A percentile compares a stretch with the other conserved stretches of the same genome.
Conservation (phyloP, 176 grass and related monocot species). For the Avena insularis region DNA sequence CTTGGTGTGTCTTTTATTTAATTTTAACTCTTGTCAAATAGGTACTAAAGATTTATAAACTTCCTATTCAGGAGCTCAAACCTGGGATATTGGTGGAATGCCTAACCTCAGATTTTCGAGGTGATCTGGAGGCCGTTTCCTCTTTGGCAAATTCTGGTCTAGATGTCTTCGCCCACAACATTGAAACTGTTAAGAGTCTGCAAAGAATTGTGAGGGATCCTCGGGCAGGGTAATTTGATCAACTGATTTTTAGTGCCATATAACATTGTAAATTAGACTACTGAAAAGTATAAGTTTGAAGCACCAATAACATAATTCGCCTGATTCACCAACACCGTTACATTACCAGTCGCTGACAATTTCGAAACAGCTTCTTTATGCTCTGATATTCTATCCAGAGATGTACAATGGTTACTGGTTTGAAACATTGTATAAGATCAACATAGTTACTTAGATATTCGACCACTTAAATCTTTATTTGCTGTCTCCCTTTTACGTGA, state of each 20-base stretch:
- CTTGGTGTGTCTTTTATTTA: conserved; percentile 4
- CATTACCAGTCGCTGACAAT: background rate
- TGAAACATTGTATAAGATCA: background rate
- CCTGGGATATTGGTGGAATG: conserved; percentile 89
- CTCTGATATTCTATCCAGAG: background rate
- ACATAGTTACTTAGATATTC: background rate
- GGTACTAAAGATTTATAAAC: conserved; percentile 12
- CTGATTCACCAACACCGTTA: background rate
- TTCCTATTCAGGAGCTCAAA: conserved; percentile 67
- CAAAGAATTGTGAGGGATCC: conserved; percentile 96
- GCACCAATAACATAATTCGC: background rate
- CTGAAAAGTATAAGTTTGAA: background rate
- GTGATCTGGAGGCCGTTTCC: conserved; percentile 84
- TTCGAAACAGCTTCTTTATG: background rate
- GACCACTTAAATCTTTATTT: background rate
- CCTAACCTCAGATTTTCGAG: conserved; percentile 91
- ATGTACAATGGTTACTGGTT: background rate
- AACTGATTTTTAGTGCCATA: conserved; percentile 1
- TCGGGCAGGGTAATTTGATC: conserved; percentile 72
- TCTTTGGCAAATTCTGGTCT: conserved; percentile 72
- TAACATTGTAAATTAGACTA: background rate
- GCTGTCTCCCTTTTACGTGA: background rate
- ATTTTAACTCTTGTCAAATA: background rate
- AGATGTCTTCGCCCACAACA: conserved; percentile 93
- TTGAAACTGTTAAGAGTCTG: conserved; percentile 86